Percentiles rank a stretch among this genome's conserved stretches.
Conservation (phyloP, 306 rosid genomes). For the Rubus parviflorus region DNA sequence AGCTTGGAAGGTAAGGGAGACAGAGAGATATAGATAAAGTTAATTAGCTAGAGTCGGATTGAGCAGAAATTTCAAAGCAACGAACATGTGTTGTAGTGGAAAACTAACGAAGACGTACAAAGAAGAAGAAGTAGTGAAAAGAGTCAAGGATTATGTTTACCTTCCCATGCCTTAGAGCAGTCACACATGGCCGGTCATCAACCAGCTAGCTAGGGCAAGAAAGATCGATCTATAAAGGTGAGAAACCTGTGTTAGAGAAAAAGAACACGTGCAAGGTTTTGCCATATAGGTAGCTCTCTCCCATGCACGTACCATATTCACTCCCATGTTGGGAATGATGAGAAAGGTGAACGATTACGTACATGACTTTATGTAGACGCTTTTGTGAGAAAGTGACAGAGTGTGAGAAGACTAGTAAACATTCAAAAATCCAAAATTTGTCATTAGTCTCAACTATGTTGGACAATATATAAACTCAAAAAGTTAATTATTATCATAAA, state of each 20-base stretch:
- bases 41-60: neutral
- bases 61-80: neutral
- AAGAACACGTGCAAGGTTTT: slow-evolving; percentile 80
- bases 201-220: no score
- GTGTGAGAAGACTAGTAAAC: slow-evolving; percentile 20
- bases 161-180: no score
- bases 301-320: slow-evolving; percentile 18
- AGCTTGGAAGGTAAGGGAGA: no score
- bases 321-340: slow-evolving; percentile 1
- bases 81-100: neutral
- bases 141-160: no score
- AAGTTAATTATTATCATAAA: no score
- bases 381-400: neutral
- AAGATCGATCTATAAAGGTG: no score
- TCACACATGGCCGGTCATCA: no score
- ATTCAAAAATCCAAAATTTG: no score
- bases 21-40: neutral
- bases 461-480: no score
- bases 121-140: no score
- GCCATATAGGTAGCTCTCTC: slow-evolving; percentile 11
- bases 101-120: slow-evolving; percentile 17
- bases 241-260: no score
- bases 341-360: slow-evolving; percentile 9
- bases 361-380: slow-evolving; percentile 44
- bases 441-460: no score